Percentiles rank a stretch among this genome's conserved stretches.
Conservation (phyloP, 805 yeast genomes). For the Cyberlindnera amylophila region DNA sequence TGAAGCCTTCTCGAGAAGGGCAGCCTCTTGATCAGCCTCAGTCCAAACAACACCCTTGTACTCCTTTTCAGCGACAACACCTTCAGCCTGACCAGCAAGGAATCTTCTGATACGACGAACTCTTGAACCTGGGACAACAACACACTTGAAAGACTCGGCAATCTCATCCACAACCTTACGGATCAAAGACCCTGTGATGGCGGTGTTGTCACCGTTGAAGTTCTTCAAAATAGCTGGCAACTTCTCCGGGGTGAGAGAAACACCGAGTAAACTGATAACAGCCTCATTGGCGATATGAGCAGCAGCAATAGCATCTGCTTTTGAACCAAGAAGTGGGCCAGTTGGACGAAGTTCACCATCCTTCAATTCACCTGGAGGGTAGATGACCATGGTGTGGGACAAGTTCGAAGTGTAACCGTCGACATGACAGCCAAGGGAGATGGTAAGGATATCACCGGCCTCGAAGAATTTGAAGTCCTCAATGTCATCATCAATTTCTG, state of each 20-base stretch:
- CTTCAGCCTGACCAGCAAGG: constrained; percentile 93
- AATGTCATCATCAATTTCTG: constrained; percentile 68
- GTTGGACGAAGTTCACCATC: constrained; percentile 43
- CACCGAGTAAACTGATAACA: constrained; percentile 70
- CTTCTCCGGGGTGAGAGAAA: constrained; percentile 72
- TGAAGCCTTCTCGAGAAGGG: constrained; percentile 42
- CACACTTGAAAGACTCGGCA: constrained; percentile 80
- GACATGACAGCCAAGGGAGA: constrained; percentile 84
- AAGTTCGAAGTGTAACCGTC: constrained; percentile 91
- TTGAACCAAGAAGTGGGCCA: constrained; percentile 78
- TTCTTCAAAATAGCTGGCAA: constrained; percentile 49
- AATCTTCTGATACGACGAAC: constrained; percentile 90
- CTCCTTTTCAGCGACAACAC: constrained; percentile 85
- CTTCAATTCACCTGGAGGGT: constrained; percentile 53
- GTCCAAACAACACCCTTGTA: constrained; percentile 91
- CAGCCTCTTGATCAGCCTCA: constrained; percentile 72
- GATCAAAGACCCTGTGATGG: constrained; percentile 65
- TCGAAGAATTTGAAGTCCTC: constrained; percentile 38
- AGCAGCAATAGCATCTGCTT: constrained; percentile 89
- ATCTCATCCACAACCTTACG: constrained; percentile 79
- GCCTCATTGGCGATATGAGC: constrained; percentile 87
- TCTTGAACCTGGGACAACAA: constrained; percentile 87
- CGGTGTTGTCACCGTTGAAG: constrained; percentile 26
- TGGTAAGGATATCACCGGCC: constrained; percentile 83
- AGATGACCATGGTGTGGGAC: constrained; percentile 83